Conservation (phyloP, 129 eudicot genomes). For the Centella asiatica region DNA sequence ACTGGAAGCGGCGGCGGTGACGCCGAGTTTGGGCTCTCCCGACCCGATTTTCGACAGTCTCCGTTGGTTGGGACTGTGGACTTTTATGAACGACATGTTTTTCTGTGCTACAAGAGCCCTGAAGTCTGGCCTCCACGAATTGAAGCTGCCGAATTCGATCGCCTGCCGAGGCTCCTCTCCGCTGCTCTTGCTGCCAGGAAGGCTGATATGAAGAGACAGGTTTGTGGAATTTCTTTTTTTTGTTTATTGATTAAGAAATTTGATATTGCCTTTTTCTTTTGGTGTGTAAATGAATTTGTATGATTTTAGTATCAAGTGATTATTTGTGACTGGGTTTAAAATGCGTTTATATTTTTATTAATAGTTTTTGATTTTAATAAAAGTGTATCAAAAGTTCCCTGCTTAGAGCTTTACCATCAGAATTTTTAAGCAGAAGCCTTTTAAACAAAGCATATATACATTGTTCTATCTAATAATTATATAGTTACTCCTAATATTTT, state of each 20-base stretch:
- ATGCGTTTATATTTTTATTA: too few species aligned
- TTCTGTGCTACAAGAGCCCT: conserved; percentile 88
- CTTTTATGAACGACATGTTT: conserved; percentile 74
- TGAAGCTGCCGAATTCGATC: conserved; percentile 93
- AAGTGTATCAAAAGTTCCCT: too few species aligned
- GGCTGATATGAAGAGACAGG: conserved; percentile 50
- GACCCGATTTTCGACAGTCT: conserved; percentile 63
- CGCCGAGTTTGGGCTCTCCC: conserved; percentile 59
- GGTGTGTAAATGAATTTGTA: too few species aligned
- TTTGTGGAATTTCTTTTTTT: conserved; percentile 12
- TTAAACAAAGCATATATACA: too few species aligned
- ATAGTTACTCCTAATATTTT: too few species aligned
- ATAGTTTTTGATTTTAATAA: too few species aligned
- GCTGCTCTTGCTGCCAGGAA: conserved; percentile 67
- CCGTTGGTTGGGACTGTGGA: conserved; percentile 66
- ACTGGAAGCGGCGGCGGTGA: conserved; percentile 28
- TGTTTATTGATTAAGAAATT: neutral
- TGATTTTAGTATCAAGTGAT: neutral
- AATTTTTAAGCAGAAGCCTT: too few species aligned
- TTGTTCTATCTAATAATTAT: too few species aligned
- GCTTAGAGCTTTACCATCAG: too few species aligned
- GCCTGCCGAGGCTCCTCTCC: conserved; percentile 76
- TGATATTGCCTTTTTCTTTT: too few species aligned
- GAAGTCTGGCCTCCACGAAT: conserved; percentile 87
- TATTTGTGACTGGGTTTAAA: too few species aligned